Evolutionary conservation across 495 filamentous ascomycete species (phyloP), one percentile per base, ranked within the genome.

Genomic region (Thozetella sp.): DNA sequence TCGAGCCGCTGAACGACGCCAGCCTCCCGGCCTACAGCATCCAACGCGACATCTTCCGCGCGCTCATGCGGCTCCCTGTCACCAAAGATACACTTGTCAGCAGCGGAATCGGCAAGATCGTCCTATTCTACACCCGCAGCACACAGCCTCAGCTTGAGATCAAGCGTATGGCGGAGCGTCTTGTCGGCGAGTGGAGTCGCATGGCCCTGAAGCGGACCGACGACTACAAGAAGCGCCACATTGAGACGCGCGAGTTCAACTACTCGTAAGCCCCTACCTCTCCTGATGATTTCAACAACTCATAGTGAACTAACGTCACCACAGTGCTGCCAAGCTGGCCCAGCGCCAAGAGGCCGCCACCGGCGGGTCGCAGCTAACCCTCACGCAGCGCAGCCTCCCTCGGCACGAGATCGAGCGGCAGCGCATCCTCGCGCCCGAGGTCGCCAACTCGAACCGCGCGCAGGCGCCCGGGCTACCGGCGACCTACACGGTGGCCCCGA

Each of bases 101-200:
- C 63, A 95, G 90, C 63, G 94, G 96, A 9, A 92, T 99, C 62
- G 96, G 96, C 65, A 98, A 97, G 68, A 90, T 99, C 25, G 87
- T 96, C 25, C 83, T 95, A 55, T 98, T 96, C 80, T 99, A 99
- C 77, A 97, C 92, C 37, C 93, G 93, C 75, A 93, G 90, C 82
- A 94, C 92, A 79, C 87, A 89, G 48, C 90, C 92, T 6, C 89
- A 97, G 75, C 75, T 85, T 4, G 80, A 80, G 55, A 97, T 99
- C 82, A 97, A 97, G 80, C 91, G 93, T 53, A 88, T 90, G 69
- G 96, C 96, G 0, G 93, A 98, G 78, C 86, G 89, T 37, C 80
- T 98, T 26, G 76, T 98, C 26, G 90, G 90, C 22, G 96, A 98
- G 71, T 99, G 96, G 96, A 96, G 92, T 50, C 85, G 96, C 11